Conservation (phyloP, 1,284 basidiomycete species). For the Puccinia triticina region DNA sequence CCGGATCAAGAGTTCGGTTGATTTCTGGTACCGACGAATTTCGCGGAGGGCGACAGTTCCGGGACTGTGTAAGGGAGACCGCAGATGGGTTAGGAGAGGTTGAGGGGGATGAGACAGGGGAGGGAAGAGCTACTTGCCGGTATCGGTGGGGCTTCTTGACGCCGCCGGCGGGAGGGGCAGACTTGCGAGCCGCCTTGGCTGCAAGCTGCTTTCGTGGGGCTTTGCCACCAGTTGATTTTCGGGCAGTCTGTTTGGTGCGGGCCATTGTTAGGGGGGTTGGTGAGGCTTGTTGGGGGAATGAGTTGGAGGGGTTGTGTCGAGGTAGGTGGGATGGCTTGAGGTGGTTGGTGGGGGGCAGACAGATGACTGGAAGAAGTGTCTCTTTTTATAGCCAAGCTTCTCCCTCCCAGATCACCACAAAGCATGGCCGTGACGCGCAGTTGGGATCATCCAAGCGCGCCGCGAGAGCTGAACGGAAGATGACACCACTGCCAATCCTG, state of each 20-base stretch:
- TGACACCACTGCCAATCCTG: background rate
- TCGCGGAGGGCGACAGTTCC: slow-evolving; percentile 59
- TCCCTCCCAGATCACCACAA: too few relatives aligned
- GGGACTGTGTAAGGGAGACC: slow-evolving; percentile 52
- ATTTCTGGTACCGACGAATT: slow-evolving; percentile 58
- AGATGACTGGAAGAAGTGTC: background rate
- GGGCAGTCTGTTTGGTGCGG: slow-evolving; percentile 66
- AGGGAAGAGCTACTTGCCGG: slow-evolving; percentile 65
- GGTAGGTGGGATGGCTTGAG: too few relatives aligned
- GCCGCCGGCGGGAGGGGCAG: slow-evolving; percentile 64
- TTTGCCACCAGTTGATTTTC: slow-evolving; percentile 67
- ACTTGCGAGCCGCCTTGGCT: slow-evolving; percentile 65
- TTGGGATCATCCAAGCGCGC: too few relatives aligned
- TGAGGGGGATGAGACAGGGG: slow-evolving; percentile 60
- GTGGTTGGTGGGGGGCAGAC: too few relatives aligned
- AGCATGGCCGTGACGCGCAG: too few relatives aligned
- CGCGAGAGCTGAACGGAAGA: too few relatives aligned
- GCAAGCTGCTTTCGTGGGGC: slow-evolving; percentile 66
- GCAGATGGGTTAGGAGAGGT: too few relatives aligned
- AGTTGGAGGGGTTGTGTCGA: background rate
- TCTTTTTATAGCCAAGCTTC: background rate
- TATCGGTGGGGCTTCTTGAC: slow-evolving; percentile 56
- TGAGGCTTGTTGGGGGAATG: background rate
- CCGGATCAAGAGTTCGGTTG: slow-evolving; percentile 62
- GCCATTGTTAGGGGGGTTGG: slow-evolving; percentile 26